Conservation (phyloP, 2,329 filamentous ascomycete species). For the Elsinoe batatas region DNA sequence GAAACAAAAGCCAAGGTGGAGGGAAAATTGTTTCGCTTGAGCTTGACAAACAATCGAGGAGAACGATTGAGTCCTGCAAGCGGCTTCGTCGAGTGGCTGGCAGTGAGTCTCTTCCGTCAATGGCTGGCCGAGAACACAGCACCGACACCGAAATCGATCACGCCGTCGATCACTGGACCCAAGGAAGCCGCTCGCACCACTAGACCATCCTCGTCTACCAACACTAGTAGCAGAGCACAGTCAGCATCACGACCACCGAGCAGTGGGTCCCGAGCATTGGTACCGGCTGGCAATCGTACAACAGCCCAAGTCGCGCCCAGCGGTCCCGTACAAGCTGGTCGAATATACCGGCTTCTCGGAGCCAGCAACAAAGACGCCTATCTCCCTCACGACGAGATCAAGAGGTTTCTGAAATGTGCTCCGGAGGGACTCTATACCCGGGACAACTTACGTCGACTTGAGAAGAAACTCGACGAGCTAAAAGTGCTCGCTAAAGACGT, state of each 20-base stretch:
- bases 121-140: conserved; percentile 89
- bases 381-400: conserved; percentile 76
- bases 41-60: conserved; percentile 65
- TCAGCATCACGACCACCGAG: conserved; percentile 21
- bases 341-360: conserved; percentile 69
- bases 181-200: conserved; percentile 4
- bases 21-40: conserved; percentile 70
- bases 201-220: conserved; percentile 10
- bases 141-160: conserved; percentile 33
- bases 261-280: conserved; percentile 17
- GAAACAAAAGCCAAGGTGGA: conserved; percentile 74
- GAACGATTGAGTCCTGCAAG: conserved; percentile 73
- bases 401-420: conserved; percentile 75
- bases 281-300: conserved; percentile 11
- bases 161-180: conserved; percentile 11
- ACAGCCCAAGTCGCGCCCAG: conserved; percentile 33
- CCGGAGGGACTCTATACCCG: conserved; percentile 67
- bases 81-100: conserved; percentile 82
- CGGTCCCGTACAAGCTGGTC: conserved; percentile 48
- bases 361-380: conserved; percentile 51
- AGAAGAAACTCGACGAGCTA: conserved; percentile 78
- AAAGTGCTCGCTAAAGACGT: conserved; percentile 74
- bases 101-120: conserved; percentile 76
- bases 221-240: conserved; percentile 4
- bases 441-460: conserved; percentile 77